phyloP scores from a whole-genome alignment of 306 rosid species.

The Trichosanthes truncata region DNA sequence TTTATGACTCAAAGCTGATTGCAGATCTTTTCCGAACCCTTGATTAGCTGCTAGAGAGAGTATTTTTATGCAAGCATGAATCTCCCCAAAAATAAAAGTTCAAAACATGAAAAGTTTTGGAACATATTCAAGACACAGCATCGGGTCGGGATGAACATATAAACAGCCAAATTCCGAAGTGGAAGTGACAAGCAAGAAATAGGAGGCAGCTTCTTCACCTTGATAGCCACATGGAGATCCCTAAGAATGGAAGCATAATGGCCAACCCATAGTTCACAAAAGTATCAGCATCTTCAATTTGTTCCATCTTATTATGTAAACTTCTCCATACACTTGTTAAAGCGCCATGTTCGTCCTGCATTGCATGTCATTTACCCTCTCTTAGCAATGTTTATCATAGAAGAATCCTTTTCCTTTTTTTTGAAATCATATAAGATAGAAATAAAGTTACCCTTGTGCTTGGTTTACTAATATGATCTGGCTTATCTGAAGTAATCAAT shows the following conservation, averaged over 20 bases:
- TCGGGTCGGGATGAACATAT: background rate
- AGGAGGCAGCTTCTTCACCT: background rate
- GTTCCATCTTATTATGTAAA: slow-evolving; percentile 25
- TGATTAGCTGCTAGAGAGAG: background rate
- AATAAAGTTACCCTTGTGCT: slow-evolving; percentile 31
- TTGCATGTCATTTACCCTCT: slow-evolving; percentile 15
- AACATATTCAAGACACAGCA: background rate
- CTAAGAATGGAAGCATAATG: slow-evolving; percentile 53
- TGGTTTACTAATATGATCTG: slow-evolving; percentile 20
- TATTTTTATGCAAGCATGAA: background rate
- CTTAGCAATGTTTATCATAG: background rate
- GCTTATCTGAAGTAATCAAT: slow-evolving; percentile 22
- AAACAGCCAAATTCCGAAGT: background rate
- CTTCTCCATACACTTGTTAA: slow-evolving; percentile 30
- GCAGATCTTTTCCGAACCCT: background rate
- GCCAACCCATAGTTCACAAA: slow-evolving; percentile 59
- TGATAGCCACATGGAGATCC: slow-evolving; percentile 47
- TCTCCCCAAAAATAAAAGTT: background rate
- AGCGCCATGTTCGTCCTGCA: slow-evolving; percentile 46
- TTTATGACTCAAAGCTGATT: background rate
- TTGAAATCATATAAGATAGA: background rate
- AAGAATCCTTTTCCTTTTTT: background rate
- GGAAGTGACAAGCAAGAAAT: background rate
- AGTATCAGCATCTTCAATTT: slow-evolving; percentile 41
- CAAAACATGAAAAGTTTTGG: background rate